Conservation (phyloP, 768 basidiomycete species). For the Filobasidium wieringae region DNA sequence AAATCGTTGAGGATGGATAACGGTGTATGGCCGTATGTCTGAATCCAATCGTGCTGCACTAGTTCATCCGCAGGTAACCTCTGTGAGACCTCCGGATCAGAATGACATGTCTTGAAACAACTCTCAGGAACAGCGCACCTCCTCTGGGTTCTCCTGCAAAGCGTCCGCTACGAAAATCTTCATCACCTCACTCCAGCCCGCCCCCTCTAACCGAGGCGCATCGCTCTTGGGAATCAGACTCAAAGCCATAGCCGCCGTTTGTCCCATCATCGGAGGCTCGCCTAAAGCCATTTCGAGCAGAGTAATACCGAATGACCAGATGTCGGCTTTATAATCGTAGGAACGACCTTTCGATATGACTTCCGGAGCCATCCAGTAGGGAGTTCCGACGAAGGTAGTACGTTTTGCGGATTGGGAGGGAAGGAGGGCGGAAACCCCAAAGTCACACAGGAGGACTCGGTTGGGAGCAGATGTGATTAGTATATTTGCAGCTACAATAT, state of each 20-base stretch:
- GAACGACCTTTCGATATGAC: slow-evolving; percentile 75
- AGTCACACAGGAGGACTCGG: slow-evolving; percentile 92
- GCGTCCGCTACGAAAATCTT: slow-evolving; percentile 75
- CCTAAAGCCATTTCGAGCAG: slow-evolving; percentile 94
- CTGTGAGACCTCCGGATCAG: slow-evolving; percentile 48
- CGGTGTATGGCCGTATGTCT: slow-evolving; percentile 54
- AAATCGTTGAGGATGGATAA: slow-evolving; percentile 67
- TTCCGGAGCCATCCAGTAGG: slow-evolving; percentile 99
- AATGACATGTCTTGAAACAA: not conserved
- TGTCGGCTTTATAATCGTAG: slow-evolving; percentile 95
- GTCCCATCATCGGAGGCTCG: slow-evolving; percentile 80
- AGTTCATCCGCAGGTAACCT: slow-evolving; percentile 83
- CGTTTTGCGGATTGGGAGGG: slow-evolving; percentile 67
- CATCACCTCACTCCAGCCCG: slow-evolving; percentile 70
- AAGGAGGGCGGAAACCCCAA: slow-evolving; percentile 90
- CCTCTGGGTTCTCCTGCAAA: slow-evolving; percentile 64
- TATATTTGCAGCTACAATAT: slow-evolving; percentile 64
- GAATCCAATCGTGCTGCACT: slow-evolving; percentile 74
- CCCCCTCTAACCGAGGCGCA: slow-evolving; percentile 67
- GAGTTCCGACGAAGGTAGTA: slow-evolving; percentile 91
- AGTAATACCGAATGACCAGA: slow-evolving; percentile 95
- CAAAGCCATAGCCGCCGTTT: slow-evolving; percentile 74
- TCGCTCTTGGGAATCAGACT: slow-evolving; percentile 74
- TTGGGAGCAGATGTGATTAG: slow-evolving; percentile 69
- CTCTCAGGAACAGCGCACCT: slow-evolving; percentile 49